Evolutionary conservation across 1,284 basidiomycete species (phyloP), one percentile per base, ranked within the genome.

Genomic region (Rhodotorula sp.): DNA sequence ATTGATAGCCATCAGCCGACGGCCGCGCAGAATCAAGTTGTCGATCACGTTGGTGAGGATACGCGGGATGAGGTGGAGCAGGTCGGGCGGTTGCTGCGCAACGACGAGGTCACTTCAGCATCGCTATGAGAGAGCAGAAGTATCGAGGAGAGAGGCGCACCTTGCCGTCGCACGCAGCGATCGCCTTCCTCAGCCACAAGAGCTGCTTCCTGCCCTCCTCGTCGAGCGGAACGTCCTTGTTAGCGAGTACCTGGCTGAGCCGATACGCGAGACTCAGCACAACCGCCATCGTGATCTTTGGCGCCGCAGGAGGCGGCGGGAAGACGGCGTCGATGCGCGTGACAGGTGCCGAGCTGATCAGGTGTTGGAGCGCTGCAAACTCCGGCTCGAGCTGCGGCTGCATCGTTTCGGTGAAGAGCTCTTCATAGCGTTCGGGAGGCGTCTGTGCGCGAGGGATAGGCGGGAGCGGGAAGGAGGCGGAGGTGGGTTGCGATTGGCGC

Each of bases 401-500:
- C 49, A 72, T 57, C 24, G 61, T 57, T 29, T 68, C 63, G 56
- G 70, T 72, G 60, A 72, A 72, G 36, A 70, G 52, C 46, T 70
- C 68, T 44, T 70, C 68, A 61, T 70, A 70, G 19, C 54, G 60
- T 30, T 49, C 57, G 1, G 57, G 62, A 9, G 67, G 67, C 24
- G 67, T 69, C 22, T 49, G 22, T 2, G 59, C 36, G 27, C 67
- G 67, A 6, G 67, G 67, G 49, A 69, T 69, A 4, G 62, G 63
- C 19, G 67, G 67, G 6, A 69, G 67, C 2, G 62, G 11, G 15
- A 53, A 44, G 15, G n/a, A 27, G 30, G 49, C 11, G 39, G 49
- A 10, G 24, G 30, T 4, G 47, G 48, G 27, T 20, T 48, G n/a
- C 32, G 47, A n/a, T 6, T 29, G 48, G 17, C 24, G 53, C 29